Conservation (phyloP, 768 basidiomycete genomes). For the Kwoniella dendrophila region DNA sequence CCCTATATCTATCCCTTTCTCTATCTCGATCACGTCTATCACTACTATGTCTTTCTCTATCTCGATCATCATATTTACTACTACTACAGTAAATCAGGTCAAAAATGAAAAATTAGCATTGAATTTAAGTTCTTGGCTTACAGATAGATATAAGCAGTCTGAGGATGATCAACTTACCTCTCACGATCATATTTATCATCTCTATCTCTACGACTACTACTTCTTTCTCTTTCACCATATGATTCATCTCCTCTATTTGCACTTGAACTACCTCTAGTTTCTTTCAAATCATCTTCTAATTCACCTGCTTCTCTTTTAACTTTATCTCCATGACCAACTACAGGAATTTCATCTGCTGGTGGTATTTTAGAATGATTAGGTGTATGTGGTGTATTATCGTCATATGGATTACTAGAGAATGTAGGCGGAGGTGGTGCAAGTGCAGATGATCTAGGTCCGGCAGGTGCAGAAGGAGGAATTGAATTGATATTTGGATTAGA, state of each 20-base stretch:
- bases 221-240: constrained; percentile 67
- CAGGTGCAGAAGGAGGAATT: background rate
- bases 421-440: constrained; percentile 22
- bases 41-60: constrained; percentile 10
- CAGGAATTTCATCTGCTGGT: constrained; percentile 51
- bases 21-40: constrained; percentile 11
- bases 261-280: constrained; percentile 34
- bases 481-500: constrained; percentile 18
- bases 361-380: constrained; percentile 53
- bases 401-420: too few species aligned
- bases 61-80: constrained; percentile 20
- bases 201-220: constrained; percentile 26
- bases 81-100: constrained; percentile 5
- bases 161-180: constrained; percentile 6
- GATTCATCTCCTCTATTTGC: constrained; percentile 60
- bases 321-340: constrained; percentile 57
- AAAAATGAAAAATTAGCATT: too few species aligned
- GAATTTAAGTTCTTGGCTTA: too few species aligned
- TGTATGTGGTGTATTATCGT: constrained; percentile 36
- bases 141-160: background rate
- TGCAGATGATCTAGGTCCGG: constrained; percentile 30
- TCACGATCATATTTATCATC: constrained; percentile 28
- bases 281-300: constrained; percentile 49
- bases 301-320: constrained; percentile 52
- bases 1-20: constrained; percentile 13